These are phyloP conservation scores for Nectriaceae sp. DNA, from an alignment of 2,329 filamentous ascomycete genomes.

Conservation along the genomic window DNA sequence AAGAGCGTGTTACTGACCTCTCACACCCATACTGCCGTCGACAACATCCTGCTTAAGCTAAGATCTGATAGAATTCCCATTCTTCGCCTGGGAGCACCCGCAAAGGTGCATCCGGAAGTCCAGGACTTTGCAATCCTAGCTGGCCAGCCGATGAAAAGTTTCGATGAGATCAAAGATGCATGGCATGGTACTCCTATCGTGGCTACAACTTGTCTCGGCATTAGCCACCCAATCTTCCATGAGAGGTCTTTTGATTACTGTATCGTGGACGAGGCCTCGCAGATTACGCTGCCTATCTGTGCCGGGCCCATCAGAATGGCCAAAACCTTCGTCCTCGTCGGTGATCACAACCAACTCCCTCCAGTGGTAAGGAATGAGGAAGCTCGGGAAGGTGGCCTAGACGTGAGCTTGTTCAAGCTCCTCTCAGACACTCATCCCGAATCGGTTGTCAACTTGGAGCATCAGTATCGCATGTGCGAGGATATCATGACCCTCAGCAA, in stretches of 20 bases:
- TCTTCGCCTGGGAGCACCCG: conserved; percentile 79
- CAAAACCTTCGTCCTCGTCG: conserved; percentile 89
- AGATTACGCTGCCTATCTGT: conserved; percentile 94
- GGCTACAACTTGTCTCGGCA: conserved; percentile 90
- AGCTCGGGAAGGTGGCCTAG: conserved; percentile 81
- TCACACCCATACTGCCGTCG: conserved; percentile 95
- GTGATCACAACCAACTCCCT: conserved; percentile 94
- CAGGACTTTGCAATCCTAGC: conserved; percentile 82
- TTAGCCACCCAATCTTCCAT: conserved; percentile 85
- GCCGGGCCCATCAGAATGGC: conserved; percentile 93
- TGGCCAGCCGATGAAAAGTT: conserved; percentile 69
- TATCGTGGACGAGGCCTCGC: conserved; percentile 96
- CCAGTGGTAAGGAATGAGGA: conserved; percentile 92
- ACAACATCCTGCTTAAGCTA: conserved; percentile 96
- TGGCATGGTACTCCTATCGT: conserved; percentile 90
- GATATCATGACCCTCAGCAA: conserved; percentile 96
- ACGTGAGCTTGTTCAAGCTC: conserved; percentile 91
- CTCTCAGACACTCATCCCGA: conserved; percentile 85
- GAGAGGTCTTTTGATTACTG: conserved; percentile 95
- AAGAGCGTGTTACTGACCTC: conserved; percentile 94
- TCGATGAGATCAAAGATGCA: conserved; percentile 80
- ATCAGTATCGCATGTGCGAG: conserved; percentile 98
- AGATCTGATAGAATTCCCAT: conserved; percentile 75
- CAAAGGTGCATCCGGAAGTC: conserved; percentile 87
- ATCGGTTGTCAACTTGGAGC: conserved; percentile 87